Evolutionary conservation across 345 rosid species (phyloP), one percentile per base, ranked within the genome.

Genomic region (Euphorbia pulcherrima): DNA sequence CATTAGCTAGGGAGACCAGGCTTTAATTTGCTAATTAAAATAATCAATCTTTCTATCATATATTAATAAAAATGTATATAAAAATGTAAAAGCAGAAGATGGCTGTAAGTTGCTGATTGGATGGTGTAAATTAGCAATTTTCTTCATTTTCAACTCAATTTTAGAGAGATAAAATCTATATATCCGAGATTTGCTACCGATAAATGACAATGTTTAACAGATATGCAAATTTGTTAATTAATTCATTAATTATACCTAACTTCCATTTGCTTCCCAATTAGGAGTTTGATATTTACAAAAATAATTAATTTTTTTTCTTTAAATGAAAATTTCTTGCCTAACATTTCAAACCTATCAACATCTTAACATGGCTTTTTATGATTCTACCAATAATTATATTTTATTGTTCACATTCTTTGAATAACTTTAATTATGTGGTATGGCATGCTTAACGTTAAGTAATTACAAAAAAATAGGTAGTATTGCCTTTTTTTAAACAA

Each of bases 141-240:
- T 64, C 55, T 62, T 67, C n/a, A 35, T 41, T 73, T 58, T 28
- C 62, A 28, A 8, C 62, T 58, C 62, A 59, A 48, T 14, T 37
- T 11, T 28, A 16, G 7, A 17, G 17, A 55, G 37, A 57, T 48
- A 67, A 72, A 75, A 78, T 75, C 75, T 69, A 51, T 48, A 21
- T 21, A 6, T 9, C 40, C 17, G 54, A 72, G 75, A 81, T 72
- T 74, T 78, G 82, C 46, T 48, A 51, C 39, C 55, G 26, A 46
- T 65, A 75, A 61, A 73, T 72, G 82, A 75, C 76, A 72, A 78
- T 64, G 20, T 57, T 44, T 56, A 74, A 69, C 73, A 57, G 70
- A 74, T 65, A 61, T 72, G 61, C 74, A 60, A 21, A 67, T 73
- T 30, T 58, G 67, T 72, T 46, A 63, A 75, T 67, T 59, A 2